phyloP scores from a whole-genome alignment of 306 rosid species.

The Leucaena leucocephala region DNA sequence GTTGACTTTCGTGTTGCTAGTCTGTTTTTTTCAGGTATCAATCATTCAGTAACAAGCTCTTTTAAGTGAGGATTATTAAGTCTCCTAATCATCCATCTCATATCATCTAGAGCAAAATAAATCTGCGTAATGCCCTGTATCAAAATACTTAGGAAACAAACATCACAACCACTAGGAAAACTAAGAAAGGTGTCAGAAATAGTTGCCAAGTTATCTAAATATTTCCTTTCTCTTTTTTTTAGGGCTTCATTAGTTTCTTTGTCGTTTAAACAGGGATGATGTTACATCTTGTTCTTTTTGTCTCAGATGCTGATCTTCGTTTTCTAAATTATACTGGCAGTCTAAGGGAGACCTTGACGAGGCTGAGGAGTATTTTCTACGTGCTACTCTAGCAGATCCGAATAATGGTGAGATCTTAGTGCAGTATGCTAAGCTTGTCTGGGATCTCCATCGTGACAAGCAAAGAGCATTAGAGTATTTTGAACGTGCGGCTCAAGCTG shows the following conservation, averaged over 20 bases:
- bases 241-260: neutral
- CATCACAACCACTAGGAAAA: neutral
- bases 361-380: slow-evolving; percentile 78
- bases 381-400: slow-evolving; percentile 70
- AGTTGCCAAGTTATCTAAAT: neutral
- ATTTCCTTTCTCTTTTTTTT: neutral
- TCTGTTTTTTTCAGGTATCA: neutral
- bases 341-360: slow-evolving; percentile 69
- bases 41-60: neutral
- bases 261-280: neutral
- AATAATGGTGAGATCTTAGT: slow-evolving; percentile 65
- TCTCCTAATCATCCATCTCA: neutral
- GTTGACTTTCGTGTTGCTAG: neutral
- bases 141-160: neutral
- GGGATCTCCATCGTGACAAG: slow-evolving; percentile 76
- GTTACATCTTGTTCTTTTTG: slow-evolving; percentile 8
- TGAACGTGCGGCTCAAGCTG: slow-evolving; percentile 67
- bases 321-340: slow-evolving; percentile 49
- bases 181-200: slow-evolving; percentile 3
- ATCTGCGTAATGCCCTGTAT: neutral
- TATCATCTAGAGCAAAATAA: neutral
- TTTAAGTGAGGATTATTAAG: neutral
- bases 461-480: slow-evolving; percentile 65
- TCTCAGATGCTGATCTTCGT: slow-evolving; percentile 23
- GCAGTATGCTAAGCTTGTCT: slow-evolving; percentile 71